Conservation (phyloP, 2,329 filamentous ascomycete genomes). For the Lachnellula cervina region DNA sequence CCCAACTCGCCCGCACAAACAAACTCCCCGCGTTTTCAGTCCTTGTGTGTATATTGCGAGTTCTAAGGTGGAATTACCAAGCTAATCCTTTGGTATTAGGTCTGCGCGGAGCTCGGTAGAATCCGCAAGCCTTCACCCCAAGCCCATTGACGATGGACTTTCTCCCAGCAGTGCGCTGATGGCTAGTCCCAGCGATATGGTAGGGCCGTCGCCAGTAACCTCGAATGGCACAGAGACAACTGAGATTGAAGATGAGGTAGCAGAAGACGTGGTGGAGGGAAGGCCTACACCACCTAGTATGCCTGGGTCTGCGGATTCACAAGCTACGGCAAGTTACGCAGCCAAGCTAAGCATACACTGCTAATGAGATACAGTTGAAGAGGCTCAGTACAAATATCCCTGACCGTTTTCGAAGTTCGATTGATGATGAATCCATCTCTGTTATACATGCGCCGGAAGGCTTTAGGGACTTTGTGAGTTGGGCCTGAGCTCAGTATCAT, state of each 20-base stretch:
- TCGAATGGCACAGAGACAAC: constrained; percentile 80
- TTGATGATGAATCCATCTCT: constrained; percentile 75
- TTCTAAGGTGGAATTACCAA: neutral
- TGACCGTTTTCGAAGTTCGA: constrained; percentile 51
- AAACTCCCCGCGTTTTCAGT: constrained; percentile 42
- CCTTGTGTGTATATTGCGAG: constrained; percentile 41
- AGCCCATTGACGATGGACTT: constrained; percentile 36
- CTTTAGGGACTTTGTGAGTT: constrained; percentile 72
- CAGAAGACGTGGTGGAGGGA: constrained; percentile 50
- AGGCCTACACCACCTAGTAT: constrained; percentile 33
- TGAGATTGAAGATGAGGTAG: constrained; percentile 74
- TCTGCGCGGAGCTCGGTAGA: constrained; percentile 42
- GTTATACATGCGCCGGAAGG: constrained; percentile 87
- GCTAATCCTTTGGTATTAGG: constrained; percentile 31
- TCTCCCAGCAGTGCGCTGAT: constrained; percentile 37
- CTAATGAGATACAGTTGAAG: constrained; percentile 26
- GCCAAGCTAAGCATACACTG: constrained; percentile 1
- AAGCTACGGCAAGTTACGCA: constrained; percentile 21
- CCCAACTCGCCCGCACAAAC: constrained; percentile 45
- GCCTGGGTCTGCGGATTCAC: constrained; percentile 26
- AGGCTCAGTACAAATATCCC: constrained; percentile 47
- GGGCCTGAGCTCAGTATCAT: neutral
- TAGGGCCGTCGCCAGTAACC: constrained; percentile 78
- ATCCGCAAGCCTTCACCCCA: constrained; percentile 47
- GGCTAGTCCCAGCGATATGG: constrained; percentile 62